These are phyloP conservation scores for Cupressus sempervirens DNA, from an alignment of 75 land plant genomes.

Conservation along the genomic window DNA sequence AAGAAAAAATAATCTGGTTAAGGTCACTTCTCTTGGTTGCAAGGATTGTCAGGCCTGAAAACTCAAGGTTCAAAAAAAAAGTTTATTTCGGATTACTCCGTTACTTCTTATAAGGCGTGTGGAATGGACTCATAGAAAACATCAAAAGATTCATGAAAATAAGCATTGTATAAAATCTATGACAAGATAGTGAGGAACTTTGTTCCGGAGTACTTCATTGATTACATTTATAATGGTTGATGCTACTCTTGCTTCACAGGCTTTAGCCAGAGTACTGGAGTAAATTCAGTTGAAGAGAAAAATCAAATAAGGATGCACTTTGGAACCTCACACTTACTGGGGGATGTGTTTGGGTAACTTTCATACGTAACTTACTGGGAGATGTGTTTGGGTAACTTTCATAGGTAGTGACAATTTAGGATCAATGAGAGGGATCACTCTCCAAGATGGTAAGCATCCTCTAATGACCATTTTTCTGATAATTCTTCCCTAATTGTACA, in stretches of 20 bases:
- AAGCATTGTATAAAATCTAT: background rate
- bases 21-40: conserved; percentile 1
- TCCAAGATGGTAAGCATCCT: background rate
- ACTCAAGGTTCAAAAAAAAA: background rate
- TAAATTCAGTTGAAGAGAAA: background rate
- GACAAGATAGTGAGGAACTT: background rate
- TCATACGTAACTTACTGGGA: background rate
- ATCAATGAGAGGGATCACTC: background rate
- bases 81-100: background rate
- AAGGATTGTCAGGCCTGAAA: background rate
- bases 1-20: background rate
- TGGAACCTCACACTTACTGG: background rate
- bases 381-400: background rate
- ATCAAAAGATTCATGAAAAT: background rate
- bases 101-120: background rate
- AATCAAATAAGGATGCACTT: background rate
- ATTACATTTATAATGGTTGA: background rate
- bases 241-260: background rate
- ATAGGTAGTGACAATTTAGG: background rate
- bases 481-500: background rate
- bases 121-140: background rate
- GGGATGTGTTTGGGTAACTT: background rate
- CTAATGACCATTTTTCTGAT: background rate
- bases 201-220: background rate
- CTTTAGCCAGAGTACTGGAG: background rate